A percentile compares a stretch with the other conserved stretches of the same genome.
Conservation (phyloP, 179 eudicot species). For the Silene noctiflora region DNA sequence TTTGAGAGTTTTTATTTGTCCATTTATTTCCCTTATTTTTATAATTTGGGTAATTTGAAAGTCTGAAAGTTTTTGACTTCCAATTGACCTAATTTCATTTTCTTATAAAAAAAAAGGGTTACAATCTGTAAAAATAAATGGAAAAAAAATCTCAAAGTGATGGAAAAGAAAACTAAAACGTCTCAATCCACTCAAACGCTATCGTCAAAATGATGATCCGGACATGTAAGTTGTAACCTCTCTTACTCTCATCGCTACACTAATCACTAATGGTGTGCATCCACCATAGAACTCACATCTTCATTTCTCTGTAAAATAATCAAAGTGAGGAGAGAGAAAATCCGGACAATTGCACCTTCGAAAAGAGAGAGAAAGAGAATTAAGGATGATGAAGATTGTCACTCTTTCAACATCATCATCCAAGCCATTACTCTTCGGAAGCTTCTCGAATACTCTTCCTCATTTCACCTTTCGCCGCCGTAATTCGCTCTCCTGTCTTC, state of each 20-base stretch:
- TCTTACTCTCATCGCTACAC: no score
- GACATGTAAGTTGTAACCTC: not conserved
- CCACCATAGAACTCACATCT: no score
- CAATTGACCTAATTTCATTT: no score
- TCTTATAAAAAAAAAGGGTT: no score
- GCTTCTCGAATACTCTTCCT: not conserved
- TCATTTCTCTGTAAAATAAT: not conserved
- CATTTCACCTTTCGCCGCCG: conserved; percentile 11
- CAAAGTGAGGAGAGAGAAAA: not conserved
- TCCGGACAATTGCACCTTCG: conserved; percentile 3
- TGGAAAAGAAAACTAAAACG: conserved; percentile 11
- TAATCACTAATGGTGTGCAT: no score
- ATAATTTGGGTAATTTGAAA: no score
- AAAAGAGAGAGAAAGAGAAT: not conserved
- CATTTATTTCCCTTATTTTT: no score
- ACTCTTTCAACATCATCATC: conserved; percentile 17
- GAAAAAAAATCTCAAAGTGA: not conserved
- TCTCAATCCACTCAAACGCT: conserved; percentile 37
- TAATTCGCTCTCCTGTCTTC: conserved; percentile 15
- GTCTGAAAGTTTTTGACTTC: no score
- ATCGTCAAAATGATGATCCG: conserved; percentile 19
- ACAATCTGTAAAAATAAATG: no score
- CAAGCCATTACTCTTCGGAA: not conserved
- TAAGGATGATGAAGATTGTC: conserved; percentile 20
- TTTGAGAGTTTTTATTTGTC: no score